Conservation (phyloP, 345 rosid genomes). For the Camelina hispida region DNA sequence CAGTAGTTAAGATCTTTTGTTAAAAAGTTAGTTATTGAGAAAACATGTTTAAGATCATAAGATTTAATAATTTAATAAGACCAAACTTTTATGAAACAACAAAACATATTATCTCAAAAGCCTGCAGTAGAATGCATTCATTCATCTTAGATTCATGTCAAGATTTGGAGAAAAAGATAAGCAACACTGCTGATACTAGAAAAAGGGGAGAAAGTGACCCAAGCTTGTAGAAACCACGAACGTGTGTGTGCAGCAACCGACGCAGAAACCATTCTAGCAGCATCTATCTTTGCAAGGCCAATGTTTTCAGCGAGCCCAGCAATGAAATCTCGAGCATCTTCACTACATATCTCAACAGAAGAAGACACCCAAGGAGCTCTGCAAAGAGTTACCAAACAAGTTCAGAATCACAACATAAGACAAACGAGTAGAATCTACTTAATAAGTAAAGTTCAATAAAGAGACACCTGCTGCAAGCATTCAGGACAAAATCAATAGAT, state of each 20-base stretch:
- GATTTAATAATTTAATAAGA: no score
- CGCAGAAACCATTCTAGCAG: constrained; percentile 87
- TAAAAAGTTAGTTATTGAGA: no score
- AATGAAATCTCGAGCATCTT: constrained; percentile 68
- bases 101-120: constrained; percentile 87
- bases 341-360: constrained; percentile 66
- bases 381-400: constrained; percentile 47
- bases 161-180: not conserved
- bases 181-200: not conserved
- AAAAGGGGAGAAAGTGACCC: constrained; percentile 56
- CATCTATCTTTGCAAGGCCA: constrained; percentile 77
- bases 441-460: constrained; percentile 18
- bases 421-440: not conserved
- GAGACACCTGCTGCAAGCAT: constrained; percentile 71
- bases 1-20: no score
- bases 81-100: no score
- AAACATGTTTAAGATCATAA: no score
- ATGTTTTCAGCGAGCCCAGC: constrained; percentile 87
- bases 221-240: constrained; percentile 89
- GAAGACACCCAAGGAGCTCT: constrained; percentile 60
- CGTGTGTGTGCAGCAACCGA: constrained; percentile 93
- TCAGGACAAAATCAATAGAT: constrained; percentile 66
- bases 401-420: constrained; percentile 24
- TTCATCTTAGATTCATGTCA: not conserved
- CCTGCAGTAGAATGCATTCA: constrained; percentile 54